Conservation (phyloP, 495 filamentous ascomycete species). For the Penicillium tannophilum region DNA sequence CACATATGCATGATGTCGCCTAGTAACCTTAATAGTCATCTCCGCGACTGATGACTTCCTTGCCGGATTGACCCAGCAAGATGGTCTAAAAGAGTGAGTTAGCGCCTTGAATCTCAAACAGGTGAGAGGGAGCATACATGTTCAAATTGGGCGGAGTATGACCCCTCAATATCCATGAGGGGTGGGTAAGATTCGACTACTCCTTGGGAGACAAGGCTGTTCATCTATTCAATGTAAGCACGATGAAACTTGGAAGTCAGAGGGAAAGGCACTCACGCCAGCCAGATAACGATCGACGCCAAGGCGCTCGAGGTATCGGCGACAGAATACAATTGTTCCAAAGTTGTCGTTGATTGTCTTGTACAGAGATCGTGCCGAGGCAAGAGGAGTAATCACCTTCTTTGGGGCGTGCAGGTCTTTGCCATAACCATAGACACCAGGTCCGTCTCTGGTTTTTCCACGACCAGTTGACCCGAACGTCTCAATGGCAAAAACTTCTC, state of each 20-base stretch:
- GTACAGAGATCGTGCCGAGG: conserved; percentile 58
- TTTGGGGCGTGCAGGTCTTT: conserved; percentile 51
- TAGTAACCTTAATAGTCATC: conserved; percentile 10
- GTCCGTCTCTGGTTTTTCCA: conserved; percentile 46
- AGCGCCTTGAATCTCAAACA: neutral
- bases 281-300: conserved; percentile 62
- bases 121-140: conserved; percentile 45
- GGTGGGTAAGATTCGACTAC: conserved; percentile 57
- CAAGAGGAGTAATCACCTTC: conserved; percentile 50
- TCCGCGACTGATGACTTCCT: conserved; percentile 15
- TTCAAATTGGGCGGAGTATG: conserved; percentile 63
- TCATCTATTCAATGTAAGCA: conserved; percentile 40
- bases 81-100: conserved; percentile 8
- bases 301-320: conserved; percentile 65
- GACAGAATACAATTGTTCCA: conserved; percentile 61
- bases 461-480: conserved; percentile 65
- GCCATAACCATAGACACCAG: conserved; percentile 52
- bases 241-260: neutral
- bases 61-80: conserved; percentile 6
- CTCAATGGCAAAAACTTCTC: conserved; percentile 66
- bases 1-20: neutral
- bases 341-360: conserved; percentile 67
- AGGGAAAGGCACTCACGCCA: conserved; percentile 45
- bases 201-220: conserved; percentile 53
- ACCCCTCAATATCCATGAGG: conserved; percentile 56